phyloP scores from a whole-genome alignment of 306 rosid species.

The Sicyos edulis region DNA sequence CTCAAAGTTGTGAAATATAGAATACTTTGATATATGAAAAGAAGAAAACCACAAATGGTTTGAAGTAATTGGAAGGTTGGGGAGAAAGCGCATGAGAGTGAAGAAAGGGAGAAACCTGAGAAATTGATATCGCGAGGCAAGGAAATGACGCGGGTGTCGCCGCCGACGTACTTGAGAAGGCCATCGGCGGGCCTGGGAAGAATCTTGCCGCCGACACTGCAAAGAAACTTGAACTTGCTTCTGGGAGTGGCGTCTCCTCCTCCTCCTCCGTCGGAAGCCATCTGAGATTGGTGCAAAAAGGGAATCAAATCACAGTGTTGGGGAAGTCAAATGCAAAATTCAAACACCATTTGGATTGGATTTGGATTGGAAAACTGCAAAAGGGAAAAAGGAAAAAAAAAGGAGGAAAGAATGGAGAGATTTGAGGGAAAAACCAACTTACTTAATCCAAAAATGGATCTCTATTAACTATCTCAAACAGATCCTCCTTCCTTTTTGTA shows the following conservation, averaged over 20 bases:
- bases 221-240: slow-evolving; percentile 58
- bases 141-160: slow-evolving; percentile 74
- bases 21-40: not conserved
- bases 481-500: no score
- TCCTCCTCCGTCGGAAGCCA: slow-evolving; percentile 32
- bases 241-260: slow-evolving; percentile 18
- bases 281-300: not conserved
- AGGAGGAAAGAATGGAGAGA: not conserved
- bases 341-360: not conserved
- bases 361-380: not conserved
- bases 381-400: not conserved
- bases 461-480: no score
- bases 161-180: slow-evolving; percentile 70
- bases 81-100: no score
- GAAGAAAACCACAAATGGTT: not conserved
- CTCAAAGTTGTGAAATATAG: no score
- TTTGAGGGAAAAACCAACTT: not conserved
- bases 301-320: no score
- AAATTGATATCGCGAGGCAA: slow-evolving; percentile 44
- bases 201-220: slow-evolving; percentile 84
- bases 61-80: not conserved
- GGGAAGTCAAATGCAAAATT: no score
- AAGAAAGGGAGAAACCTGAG: no score
- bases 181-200: slow-evolving; percentile 68
- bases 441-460: slow-evolving; percentile 16